Percentiles rank a stretch among this genome's conserved stretches.
Evolutionary conservation across 2,329 filamentous ascomycete genomes (phyloP).

Genomic region (Curvularia sp.): DNA sequence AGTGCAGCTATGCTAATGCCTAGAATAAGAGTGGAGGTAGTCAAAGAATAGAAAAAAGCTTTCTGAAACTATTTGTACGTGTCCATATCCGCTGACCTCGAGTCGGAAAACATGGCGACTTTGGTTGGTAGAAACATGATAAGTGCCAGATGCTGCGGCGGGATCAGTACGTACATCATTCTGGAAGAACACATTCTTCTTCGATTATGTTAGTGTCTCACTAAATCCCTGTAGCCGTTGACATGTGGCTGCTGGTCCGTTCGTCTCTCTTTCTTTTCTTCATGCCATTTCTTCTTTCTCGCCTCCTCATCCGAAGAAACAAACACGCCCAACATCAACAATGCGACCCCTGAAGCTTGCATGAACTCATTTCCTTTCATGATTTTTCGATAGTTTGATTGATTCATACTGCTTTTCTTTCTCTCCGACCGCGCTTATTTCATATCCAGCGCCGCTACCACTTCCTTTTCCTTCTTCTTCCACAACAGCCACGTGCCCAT

Average conservation of each 20-base stretch:
- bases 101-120: too few species aligned
- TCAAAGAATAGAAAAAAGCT: too few species aligned
- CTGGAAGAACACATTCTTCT: too few species aligned
- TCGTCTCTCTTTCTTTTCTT: background rate
- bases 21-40: too few species aligned
- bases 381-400: background rate
- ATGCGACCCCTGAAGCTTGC: background rate
- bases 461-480: constrained; percentile 23
- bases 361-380: background rate
- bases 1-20: too few species aligned
- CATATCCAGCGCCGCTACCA: background rate
- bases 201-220: background rate
- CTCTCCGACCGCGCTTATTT: background rate
- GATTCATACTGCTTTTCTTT: background rate
- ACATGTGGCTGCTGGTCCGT: background rate
- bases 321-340: background rate
- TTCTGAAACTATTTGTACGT: too few species aligned
- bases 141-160: too few species aligned
- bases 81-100: too few species aligned
- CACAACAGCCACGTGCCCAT: constrained; percentile 22
- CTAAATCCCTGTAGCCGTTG: background rate
- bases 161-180: too few species aligned
- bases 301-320: background rate
- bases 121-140: too few species aligned
- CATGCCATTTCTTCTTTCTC: background rate